Base-by-base conservation (phyloP, 768 basidiomycete genomes). In the Termitomyces sp. region DNA sequence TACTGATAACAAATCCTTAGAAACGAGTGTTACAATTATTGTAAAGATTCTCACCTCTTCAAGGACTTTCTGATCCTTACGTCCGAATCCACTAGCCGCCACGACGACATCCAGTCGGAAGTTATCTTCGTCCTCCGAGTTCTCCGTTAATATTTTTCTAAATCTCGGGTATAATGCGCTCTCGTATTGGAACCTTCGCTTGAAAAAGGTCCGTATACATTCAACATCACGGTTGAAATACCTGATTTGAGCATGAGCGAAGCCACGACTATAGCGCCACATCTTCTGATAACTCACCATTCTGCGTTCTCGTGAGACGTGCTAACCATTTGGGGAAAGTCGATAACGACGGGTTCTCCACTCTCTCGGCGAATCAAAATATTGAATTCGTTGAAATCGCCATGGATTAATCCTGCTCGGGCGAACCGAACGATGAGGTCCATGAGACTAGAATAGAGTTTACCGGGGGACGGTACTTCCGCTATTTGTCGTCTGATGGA, bases 281-380 rank as follows among this genome's bases (percentile, higher is more conserved):
- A 52, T 47, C 2, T 15, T 37, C 8, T 1, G 37, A 43, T 38
- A 28, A 62, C 85, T 70, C 63, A 94, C 93, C 89, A 97, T 75
- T 98, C 97, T 5, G 97, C 97, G 68, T 99, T 97, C 64, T 85
- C 84, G 62, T 99, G 97, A 47, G 94, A 90, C 28, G 91, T 95
- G 77, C 90, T 93, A 71, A 98, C 93, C 96, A 98, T 98, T 75
- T 99, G 97, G 8, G 97, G 97, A 69, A 99, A 99, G 75, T 99
- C 97, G 64, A 99, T 99, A 43, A 99, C 84, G 52, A 98, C 73
- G 7, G 95, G 91, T 64, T 92, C 85, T 11, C 80, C 79, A 21
- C 71, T 69, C 53, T 86, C 86, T 46, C 90, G 83, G 38, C 82
- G 82, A 63, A 99, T 94, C 59, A 99, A 84, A 62, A 99, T 94